Percentiles rank a stretch among this genome's conserved stretches.
These are phyloP conservation scores for Emericellopsis terricola DNA, from an alignment of 495 filamentous ascomycete species.

Conservation along the genomic window DNA sequence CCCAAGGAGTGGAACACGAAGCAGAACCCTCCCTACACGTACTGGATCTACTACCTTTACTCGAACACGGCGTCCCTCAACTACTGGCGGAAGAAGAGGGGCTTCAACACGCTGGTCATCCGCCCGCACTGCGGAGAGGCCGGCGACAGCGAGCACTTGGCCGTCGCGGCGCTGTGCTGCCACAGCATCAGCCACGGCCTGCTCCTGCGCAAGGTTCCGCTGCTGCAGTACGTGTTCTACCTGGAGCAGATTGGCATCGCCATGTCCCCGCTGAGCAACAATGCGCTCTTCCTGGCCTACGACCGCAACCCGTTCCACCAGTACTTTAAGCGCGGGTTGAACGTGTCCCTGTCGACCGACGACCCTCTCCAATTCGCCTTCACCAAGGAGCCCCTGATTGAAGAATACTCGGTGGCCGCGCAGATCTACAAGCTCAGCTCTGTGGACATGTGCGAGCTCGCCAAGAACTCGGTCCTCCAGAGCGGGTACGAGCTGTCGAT, in stretches of 20 bases:
- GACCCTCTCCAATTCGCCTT: constrained; percentile 97
- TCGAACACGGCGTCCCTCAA: constrained; percentile 90
- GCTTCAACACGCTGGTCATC: constrained; percentile 90
- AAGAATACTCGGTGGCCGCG: constrained; percentile 93
- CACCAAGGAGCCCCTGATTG: constrained; percentile 93
- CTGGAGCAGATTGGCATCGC: constrained; percentile 95
- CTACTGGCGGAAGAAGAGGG: constrained; percentile 70
- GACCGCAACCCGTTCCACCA: constrained; percentile 90
- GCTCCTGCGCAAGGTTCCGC: constrained; percentile 77
- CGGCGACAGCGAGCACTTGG: constrained; percentile 89
- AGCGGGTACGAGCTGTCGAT: constrained; percentile 81
- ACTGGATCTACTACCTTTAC: constrained; percentile 97
- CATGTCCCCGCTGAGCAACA: constrained; percentile 97
- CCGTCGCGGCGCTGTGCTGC: constrained; percentile 79
- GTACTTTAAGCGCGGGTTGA: constrained; percentile 87
- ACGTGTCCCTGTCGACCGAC: constrained; percentile 91
- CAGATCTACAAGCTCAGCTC: constrained; percentile 97
- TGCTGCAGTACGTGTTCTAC: constrained; percentile 95
- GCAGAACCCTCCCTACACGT: constrained; percentile 95
- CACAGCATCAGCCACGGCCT: constrained; percentile 97
- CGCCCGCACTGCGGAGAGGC: constrained; percentile 94
- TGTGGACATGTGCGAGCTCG: constrained; percentile 97
- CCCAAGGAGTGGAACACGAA: constrained; percentile 75
- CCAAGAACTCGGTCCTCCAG: constrained; percentile 86
- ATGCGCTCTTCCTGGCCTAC: constrained; percentile 90